These are phyloP conservation scores for Lentithecium fluviatile DNA, from an alignment of 495 filamentous ascomycete species.

Conservation along the genomic window DNA sequence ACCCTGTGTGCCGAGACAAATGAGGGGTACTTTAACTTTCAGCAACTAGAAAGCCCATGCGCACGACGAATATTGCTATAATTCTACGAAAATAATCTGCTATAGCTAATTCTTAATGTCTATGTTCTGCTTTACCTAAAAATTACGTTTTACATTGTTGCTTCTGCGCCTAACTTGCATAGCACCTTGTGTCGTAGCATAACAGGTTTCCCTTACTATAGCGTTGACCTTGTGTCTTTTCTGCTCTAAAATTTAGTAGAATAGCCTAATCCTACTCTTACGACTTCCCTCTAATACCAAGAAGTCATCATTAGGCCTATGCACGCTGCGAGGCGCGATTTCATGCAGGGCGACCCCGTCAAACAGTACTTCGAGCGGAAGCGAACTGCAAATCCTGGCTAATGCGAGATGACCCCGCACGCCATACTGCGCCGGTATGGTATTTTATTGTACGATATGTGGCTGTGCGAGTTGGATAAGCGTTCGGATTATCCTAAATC, in stretches of 20 bases:
- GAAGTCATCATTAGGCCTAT: no score
- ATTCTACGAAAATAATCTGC: no score
- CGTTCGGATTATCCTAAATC: no score
- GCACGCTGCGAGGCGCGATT: no score
- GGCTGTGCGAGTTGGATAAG: no score
- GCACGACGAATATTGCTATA: conserved; percentile 17
- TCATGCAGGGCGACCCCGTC: no score
- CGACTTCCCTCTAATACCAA: conserved; percentile 7
- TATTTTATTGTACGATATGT: conserved; percentile 16
- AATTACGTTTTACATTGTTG: conserved; percentile 23
- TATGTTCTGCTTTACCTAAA: no score
- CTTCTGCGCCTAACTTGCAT: conserved; percentile 24
- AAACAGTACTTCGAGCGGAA: no score
- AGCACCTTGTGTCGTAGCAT: conserved; percentile 17
- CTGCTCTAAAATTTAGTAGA: conserved; percentile 12
- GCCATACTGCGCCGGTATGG: neutral
- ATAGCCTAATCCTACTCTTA: conserved; percentile 8
- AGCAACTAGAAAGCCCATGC: conserved; percentile 6
- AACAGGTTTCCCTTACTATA: conserved; percentile 22
- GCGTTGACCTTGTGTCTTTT: conserved; percentile 10
- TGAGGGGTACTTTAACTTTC: conserved; percentile 16
- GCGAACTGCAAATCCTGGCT: no score
- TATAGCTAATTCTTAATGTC: no score
- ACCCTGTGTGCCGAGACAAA: no score
- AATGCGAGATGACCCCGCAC: conserved; percentile 9